A percentile compares a stretch with the other conserved stretches of the same genome.
phyloP scores from a whole-genome alignment of 2,329 filamentous ascomycete species.

The Aspergillus carbonarius region DNA sequence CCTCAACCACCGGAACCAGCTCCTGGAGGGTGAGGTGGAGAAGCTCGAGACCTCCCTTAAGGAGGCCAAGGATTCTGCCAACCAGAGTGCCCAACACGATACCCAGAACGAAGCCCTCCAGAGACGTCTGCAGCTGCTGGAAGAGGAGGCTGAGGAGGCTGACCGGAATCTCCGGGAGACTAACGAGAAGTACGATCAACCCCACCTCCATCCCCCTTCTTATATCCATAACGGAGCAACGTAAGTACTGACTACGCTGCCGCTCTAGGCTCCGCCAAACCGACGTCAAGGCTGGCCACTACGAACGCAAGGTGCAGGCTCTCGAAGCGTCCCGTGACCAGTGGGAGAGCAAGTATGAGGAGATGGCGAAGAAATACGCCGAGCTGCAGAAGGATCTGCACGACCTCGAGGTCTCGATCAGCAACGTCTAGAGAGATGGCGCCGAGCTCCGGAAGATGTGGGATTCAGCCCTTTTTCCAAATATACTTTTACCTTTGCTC shows the following conservation, averaged over 20 bases:
- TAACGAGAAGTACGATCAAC: conserved; percentile 85
- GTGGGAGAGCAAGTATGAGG: conserved; percentile 98
- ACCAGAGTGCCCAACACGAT: conserved; percentile 77
- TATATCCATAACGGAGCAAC: not conserved
- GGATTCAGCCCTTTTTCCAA: conserved; percentile 27
- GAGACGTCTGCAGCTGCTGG: conserved; percentile 89
- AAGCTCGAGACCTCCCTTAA: conserved; percentile 83
- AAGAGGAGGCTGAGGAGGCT: conserved; percentile 95
- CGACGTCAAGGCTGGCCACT: conserved; percentile 98
- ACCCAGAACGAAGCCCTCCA: conserved; percentile 89
- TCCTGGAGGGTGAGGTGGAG: conserved; percentile 87
- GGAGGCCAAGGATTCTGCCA: conserved; percentile 82
- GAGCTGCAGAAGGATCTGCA: conserved; percentile 85
- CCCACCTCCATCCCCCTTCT: not conserved
- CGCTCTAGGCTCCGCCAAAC: conserved; percentile 84
- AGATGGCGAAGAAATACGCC: conserved; percentile 88
- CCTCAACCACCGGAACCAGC: conserved; percentile 88
- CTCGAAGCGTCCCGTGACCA: conserved; percentile 87
- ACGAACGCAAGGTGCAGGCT: conserved; percentile 98
- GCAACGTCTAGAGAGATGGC: conserved; percentile 71
- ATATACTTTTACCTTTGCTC: conserved; percentile 25
- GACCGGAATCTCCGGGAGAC: conserved; percentile 95
- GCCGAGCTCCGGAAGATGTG: conserved; percentile 29
- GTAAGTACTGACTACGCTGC: conserved; percentile 21
- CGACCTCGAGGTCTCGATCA: conserved; percentile 86